Conservation (phyloP, 768 basidiomycete genomes). For the Tricholoma matsutake region DNA sequence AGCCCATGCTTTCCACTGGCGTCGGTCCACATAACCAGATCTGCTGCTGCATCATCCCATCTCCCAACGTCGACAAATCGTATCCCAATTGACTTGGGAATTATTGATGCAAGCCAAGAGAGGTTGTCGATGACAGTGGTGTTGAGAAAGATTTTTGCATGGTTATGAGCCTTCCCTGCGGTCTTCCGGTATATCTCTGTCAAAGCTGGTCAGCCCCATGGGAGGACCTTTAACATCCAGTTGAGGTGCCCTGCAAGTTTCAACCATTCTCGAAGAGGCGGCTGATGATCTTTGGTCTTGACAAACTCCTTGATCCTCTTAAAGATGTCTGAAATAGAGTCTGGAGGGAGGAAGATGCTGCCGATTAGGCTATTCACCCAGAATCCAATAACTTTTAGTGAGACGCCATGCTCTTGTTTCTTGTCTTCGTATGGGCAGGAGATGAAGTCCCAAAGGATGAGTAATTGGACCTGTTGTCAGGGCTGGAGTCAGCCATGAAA, state of each 20-base stretch:
- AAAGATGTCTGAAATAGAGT: not conserved
- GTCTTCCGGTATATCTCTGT: not conserved
- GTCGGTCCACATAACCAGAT: conserved; percentile 4
- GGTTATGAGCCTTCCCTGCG: not conserved
- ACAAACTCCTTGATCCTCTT: not conserved
- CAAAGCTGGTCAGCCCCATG: too few relatives aligned
- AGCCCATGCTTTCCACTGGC: not conserved
- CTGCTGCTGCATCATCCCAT: not conserved
- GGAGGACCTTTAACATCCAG: too few relatives aligned
- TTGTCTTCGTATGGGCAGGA: not conserved
- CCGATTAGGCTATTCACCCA: conserved; percentile 10
- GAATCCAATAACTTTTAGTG: conserved; percentile 33
- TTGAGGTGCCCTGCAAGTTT: conserved; percentile 1
- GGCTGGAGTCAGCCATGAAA: conserved; percentile 7
- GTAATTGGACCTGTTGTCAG: conserved; percentile 20
- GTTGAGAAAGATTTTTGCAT: not conserved
- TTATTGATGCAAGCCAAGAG: not conserved
- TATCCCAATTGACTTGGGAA: not conserved
- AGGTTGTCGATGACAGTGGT: not conserved
- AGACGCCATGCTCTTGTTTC: conserved; percentile 6
- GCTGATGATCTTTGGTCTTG: not conserved
- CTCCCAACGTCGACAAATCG: not conserved
- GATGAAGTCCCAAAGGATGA: conserved; percentile 25
- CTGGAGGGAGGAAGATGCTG: not conserved
- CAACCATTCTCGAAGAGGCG: conserved; percentile 1